Conservation (phyloP, 208 protist genomes). For the Phytomonas sp. region DNA sequence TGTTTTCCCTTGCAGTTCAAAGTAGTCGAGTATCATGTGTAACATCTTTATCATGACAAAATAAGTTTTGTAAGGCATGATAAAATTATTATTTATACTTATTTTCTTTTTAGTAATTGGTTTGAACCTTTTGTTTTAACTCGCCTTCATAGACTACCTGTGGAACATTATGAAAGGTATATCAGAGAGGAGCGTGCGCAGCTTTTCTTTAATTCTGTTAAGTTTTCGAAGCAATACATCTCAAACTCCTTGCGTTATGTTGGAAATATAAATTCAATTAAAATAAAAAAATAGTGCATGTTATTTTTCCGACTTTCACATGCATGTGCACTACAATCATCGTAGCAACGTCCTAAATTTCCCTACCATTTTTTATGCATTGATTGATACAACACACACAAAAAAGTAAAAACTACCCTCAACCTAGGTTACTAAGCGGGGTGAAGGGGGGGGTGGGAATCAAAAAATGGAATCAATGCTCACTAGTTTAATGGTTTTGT, state of each 20-base stretch:
- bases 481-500: constrained; percentile 44
- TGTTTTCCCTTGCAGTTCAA: background rate
- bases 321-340: background rate
- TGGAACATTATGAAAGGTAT: background rate
- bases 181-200: background rate
- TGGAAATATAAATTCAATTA: constrained; percentile 2
- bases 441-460: too few relatives aligned
- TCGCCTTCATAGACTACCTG: background rate
- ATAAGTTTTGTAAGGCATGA: background rate
- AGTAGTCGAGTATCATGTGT: background rate
- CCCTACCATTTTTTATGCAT: background rate
- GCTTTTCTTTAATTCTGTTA: background rate
- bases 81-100: background rate
- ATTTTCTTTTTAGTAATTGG: background rate
- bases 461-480: constrained; percentile 12
- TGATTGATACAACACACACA: background rate
- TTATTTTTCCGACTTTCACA: background rate
- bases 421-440: background rate
- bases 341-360: background rate
- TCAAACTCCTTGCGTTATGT: background rate
- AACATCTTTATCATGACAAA: background rate
- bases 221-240: background rate
- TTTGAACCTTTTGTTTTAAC: background rate
- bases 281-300: background rate
- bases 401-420: background rate